Evolutionary conservation across 1,139 yeast species (phyloP).

Genomic region (Debaryomyces fabryi): DNA sequence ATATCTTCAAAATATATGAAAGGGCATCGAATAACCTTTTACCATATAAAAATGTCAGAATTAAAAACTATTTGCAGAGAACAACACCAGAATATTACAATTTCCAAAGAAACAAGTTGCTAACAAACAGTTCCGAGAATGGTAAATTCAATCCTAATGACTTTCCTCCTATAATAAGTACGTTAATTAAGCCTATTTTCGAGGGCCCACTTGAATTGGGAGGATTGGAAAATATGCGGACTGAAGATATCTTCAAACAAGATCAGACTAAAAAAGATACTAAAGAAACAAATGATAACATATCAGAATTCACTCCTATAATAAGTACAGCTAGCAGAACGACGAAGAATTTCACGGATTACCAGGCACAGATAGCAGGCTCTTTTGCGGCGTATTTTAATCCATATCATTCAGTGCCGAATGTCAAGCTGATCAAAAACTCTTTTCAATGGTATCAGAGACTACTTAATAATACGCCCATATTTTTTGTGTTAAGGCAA

Average conservation of each 20-base stretch:
- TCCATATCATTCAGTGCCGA: conserved; percentile 24
- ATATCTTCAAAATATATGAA: conserved; percentile 16
- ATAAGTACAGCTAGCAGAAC: conserved; percentile 15
- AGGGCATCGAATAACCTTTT: conserved; percentile 12
- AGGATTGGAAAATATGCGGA: conserved; percentile 16
- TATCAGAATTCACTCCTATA: conserved; percentile 11
- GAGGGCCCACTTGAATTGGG: conserved; percentile 18
- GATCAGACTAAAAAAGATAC: neutral
- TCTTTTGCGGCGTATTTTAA: conserved; percentile 25
- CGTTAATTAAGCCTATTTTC: conserved; percentile 22
- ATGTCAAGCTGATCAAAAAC: conserved; percentile 14
- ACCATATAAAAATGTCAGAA: conserved; percentile 13
- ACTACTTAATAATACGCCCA: conserved; percentile 33
- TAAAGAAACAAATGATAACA: conserved; percentile 5
- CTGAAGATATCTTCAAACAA: conserved; percentile 19
- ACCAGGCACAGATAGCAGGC: conserved; percentile 24
- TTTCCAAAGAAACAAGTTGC: conserved; percentile 24
- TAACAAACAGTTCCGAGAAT: conserved; percentile 7
- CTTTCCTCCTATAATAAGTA: conserved; percentile 25
- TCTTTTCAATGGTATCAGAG: conserved; percentile 35
- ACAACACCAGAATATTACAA: conserved; percentile 22
- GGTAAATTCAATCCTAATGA: conserved; percentile 21
- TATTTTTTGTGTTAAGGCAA: conserved; percentile 35
- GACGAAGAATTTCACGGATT: conserved; percentile 22
- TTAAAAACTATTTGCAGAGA: conserved; percentile 19